Evolutionary conservation across 1,284 basidiomycete species (phyloP).

Genomic region (Mycena sp.): DNA sequence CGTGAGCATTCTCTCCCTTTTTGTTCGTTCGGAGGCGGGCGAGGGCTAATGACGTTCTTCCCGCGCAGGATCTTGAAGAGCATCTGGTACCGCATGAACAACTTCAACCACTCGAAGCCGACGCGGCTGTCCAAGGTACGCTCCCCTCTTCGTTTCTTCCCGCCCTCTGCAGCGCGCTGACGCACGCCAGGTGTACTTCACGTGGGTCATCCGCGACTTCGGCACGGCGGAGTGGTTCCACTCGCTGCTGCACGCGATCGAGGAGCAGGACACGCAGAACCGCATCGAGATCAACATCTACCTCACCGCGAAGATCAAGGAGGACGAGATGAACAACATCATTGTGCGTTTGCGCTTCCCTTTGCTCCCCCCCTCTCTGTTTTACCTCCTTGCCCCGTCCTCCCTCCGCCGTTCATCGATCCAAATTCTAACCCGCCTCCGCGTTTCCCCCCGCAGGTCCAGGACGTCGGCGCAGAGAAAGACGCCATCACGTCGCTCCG

Average conservation of each 20-base stretch:
- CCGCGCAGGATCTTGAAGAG: constrained; percentile 78
- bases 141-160: background rate
- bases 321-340: constrained; percentile 92
- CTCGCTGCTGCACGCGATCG: constrained; percentile 88
- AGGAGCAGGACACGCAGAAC: constrained; percentile 87
- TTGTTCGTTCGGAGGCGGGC: constrained; percentile 9
- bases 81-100: constrained; percentile 95
- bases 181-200: constrained; percentile 73
- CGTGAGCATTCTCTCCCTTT: constrained; percentile 56
- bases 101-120: constrained; percentile 75
- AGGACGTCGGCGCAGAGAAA: constrained; percentile 89
- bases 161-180: background rate
- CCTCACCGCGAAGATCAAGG: constrained; percentile 88
- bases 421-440: too few species aligned
- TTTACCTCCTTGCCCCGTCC: background rate
- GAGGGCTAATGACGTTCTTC: too few species aligned
- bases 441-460: constrained; percentile 53
- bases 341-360: constrained; percentile 56
- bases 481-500: constrained; percentile 88
- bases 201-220: constrained; percentile 91
- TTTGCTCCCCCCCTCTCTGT: background rate
- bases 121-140: constrained; percentile 78
- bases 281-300: constrained; percentile 93
- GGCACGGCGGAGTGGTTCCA: constrained; percentile 93
- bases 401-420: too few species aligned